A percentile compares a stretch with the other conserved stretches of the same genome.
Evolutionary conservation across 1,139 yeast genomes (phyloP).

Genomic region (Saccharomycopsis phalli): DNA sequence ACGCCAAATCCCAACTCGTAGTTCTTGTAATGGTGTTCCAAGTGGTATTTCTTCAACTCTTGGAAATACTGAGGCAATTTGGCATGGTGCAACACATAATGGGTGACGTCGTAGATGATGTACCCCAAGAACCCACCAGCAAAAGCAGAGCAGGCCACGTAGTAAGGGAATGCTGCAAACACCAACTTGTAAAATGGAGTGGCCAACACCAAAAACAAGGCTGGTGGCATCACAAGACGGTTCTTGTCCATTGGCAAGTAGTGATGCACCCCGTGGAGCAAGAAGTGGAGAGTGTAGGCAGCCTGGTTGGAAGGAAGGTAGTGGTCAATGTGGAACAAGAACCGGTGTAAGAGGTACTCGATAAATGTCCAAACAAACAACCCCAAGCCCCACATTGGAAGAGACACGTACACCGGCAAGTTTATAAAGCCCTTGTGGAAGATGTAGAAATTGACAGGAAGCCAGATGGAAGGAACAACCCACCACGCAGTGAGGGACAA

Average conservation of each 20-base stretch:
- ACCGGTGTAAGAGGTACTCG: constrained; percentile 83
- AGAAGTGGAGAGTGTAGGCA: constrained; percentile 75
- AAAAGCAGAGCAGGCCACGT: constrained; percentile 60
- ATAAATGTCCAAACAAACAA: constrained; percentile 85
- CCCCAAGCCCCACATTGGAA: constrained; percentile 48
- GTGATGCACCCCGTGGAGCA: constrained; percentile 93
- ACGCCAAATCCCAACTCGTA: constrained; percentile 96
- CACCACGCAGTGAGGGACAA: constrained; percentile 65
- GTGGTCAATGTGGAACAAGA: constrained; percentile 83
- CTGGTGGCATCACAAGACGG: constrained; percentile 94
- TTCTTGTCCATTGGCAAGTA: constrained; percentile 93
- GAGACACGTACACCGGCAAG: constrained; percentile 28
- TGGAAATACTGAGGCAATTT: constrained; percentile 69
- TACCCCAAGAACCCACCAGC: constrained; percentile 96
- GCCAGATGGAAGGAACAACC: constrained; percentile 82
- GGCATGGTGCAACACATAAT: constrained; percentile 82
- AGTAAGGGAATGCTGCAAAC: constrained; percentile 47
- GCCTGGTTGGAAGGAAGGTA: constrained; percentile 73
- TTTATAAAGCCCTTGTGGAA: constrained; percentile 34
- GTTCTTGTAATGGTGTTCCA: constrained; percentile 96
- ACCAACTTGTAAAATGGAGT: constrained; percentile 55
- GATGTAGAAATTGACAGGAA: constrained; percentile 62
- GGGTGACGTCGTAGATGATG: constrained; percentile 83
- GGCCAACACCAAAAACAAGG: constrained; percentile 53
- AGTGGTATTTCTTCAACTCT: constrained; percentile 75